Base-by-base conservation (phyloP, 352 stramenopile genomes). In the Sclerospora graminicola region DNA sequence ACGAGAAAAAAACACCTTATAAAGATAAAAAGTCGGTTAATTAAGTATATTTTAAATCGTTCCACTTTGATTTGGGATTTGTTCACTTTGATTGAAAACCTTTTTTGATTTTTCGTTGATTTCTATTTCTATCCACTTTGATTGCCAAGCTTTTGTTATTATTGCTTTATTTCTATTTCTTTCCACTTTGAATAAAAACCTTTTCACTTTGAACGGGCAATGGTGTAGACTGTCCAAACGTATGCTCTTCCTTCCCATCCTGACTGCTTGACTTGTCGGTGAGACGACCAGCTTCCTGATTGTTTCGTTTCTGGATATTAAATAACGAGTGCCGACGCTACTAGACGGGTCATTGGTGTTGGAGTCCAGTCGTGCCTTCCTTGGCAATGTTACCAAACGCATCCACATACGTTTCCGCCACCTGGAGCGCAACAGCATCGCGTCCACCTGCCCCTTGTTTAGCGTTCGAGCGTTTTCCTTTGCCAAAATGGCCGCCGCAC, bases 371-470 rank as follows among this genome's bases (percentile, higher is more conserved):
- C 45, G 83, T 96, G 59, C 71, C 73, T 44, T 94, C 85, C 66
- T 95, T 93, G 16, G 85, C 85, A 38, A 95, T 78, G 41, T 93
- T 84, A 28, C 74, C 73, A 54, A 95, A 96, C n/a, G 81, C 85
- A 11, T 92, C 76, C 28, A 96, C 76, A 64, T 95, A 95, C 63
- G 95, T 91, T 59, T 96, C 85, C 1, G 85, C 85, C 27, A 96
- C 63, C 43, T 92, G 79, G 1, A 95, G 76, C 49, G 78, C 65
- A 18, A 94, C 82, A 0, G 82, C 85, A 23, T 96, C 78, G 26
- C 68, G 61, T 9, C 85, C 85, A 28, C 84, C 83, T 2, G 60
- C 49, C 47, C 63, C 52, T 24, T 64, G 54, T 26, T 95, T 92
- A 26, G 82, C 76, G 6, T 55, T 16, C 36, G 82, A 89, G 85